Base-by-base conservation (phyloP, 345 rosid species). In the Melaleuca alternifolia region DNA sequence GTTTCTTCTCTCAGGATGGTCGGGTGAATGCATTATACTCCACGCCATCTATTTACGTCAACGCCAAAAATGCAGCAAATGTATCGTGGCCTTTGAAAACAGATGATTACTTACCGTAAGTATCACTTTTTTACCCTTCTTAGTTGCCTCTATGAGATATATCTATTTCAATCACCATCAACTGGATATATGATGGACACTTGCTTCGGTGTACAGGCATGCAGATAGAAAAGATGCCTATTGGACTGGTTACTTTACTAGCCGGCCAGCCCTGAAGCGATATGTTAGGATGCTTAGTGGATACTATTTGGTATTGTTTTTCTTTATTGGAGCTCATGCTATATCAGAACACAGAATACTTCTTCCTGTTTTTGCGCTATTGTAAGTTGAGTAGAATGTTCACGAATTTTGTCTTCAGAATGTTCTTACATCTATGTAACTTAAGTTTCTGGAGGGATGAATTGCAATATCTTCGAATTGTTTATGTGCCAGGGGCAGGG, bases 161-260 rank as follows among this genome's bases (percentile, higher is more conserved):
- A 28, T 71, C 23, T 37, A 20, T 44, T 51, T 33, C 50, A 85
- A 44, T 6, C 46, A 44, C 33, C 54, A 84, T 28, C 8, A 44
- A 46, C 59, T 5, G 6, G 53, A 86, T 46, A 48, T 50, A 82
- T 85, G 48, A 54, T 79, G 1, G 11, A 16, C 76, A 30, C 76
- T 62, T 33, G 23, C 65, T n/a, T 21, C 54, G 87, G 56, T 48
- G 59, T 90, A 87, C 91, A 96, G 99, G 86, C 94, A 96, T 89
- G 98, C 98, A 52, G 98, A 95, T 90, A 51, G 88, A 11, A 83
- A 7, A 56, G 76, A 90, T 89, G 94, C 96, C 50, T 96, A 96
- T 82, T 96, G 98, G 98, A 96, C 99, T 51, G 99, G 99, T 79
- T 96, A 76, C 90, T 96, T 96, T 89, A 93, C 95, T 41, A 94